Base-by-base conservation (phyloP, 1,284 basidiomycete species). In the Cyathus olla region DNA sequence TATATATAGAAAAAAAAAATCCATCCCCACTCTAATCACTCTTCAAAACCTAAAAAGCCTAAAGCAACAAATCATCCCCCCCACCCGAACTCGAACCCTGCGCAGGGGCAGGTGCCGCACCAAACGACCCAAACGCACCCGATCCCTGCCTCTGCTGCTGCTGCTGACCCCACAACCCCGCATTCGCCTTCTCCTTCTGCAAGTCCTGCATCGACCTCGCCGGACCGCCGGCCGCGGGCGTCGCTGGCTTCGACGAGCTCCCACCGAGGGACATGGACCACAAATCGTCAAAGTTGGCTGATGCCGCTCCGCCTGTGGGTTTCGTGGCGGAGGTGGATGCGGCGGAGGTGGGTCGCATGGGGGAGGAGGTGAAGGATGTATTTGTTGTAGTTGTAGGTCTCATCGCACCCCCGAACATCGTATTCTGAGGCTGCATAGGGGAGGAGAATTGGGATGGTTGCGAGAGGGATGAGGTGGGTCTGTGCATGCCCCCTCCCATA, bases 161-260 rank as follows among this genome's bases (percentile, higher is more conserved):
- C 58, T 64, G 54, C 55, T 80, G 80, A n/a, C 89, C 90, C 95
- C 95, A 97, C 37, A 97, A 87, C 19, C 86, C 87, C 37, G 90
- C 88, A 72, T 87, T 87, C 3, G 90, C 86, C 81, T 95, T 95
- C 81, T 97, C 95, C 80, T 89, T 91, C 79, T 95, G 92, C 69
- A 97, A 74, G 72, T 95, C 95, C 74, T 92, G 92, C 67, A 96
- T 96, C 48, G 90, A 94, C 84, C 95, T 96, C 17, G 82, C 83
- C 66, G 72, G n/a, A n/a, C n/a, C n/a, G n/a, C n/a, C 71, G 39
- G 59, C 59, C 3, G 52, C 66, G 17, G 71, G 4, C 13, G 24
- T 66, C 8, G 70, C 67, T 3, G 80, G 75, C 62, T 82, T 81
- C 44, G 72, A 60, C 3, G 75, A 51, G 24, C 72, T 72, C 3